Base-by-base conservation (phyloP, 371 early-diverging fungal genomes). In the Saksenaea vasiformis region DNA sequence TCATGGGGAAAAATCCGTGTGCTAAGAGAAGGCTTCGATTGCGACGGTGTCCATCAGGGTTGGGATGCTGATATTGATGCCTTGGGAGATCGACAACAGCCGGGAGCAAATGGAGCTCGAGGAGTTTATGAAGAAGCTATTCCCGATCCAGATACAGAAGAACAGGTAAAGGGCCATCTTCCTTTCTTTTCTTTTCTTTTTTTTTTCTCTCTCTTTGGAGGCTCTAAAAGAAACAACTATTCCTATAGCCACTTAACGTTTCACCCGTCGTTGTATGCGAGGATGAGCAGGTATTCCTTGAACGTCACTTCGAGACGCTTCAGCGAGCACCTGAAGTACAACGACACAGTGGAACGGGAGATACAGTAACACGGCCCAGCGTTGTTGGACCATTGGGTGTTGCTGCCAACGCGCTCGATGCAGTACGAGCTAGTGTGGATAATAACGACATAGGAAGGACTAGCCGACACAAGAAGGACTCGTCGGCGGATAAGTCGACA, bases 201-300 rank as follows among this genome's bases (percentile, higher is more conserved):
- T 19, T 51, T 26, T 31, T 35, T 1, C 14, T 35, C 51, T 27
- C 26, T 15, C 54, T 36, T 59, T 27, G 27, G n/a, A n/a, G n/a
- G n/a, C n/a, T n/a, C n/a, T n/a, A n/a, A n/a, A n/a, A n/a, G n/a
- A n/a, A n/a, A n/a, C n/a, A n/a, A n/a, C n/a, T n/a, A n/a, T n/a
- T 15, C 0, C 22, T 41, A 13, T 55, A 73, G 66, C 77, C 77
- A 13, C 44, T 71, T 5, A 71, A 68, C 41, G 54, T 72, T 8
- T 73, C 76, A 27, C 71, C 80, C 27, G 66, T 74, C 35, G 80
- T 90, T 3, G 65, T 74, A 0, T 91, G 92, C 4, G 94, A 93
- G 67, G 91, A 92, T 57, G 94, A 96, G 62, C 94, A 96, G 65
- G 75, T 73, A 9, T 95, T 96, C 74, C 74, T 95, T 56, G 90